Evolutionary conservation across 139 green algal species (phyloP).

Genomic region (Auxenochlorella protothecoides): DNA sequence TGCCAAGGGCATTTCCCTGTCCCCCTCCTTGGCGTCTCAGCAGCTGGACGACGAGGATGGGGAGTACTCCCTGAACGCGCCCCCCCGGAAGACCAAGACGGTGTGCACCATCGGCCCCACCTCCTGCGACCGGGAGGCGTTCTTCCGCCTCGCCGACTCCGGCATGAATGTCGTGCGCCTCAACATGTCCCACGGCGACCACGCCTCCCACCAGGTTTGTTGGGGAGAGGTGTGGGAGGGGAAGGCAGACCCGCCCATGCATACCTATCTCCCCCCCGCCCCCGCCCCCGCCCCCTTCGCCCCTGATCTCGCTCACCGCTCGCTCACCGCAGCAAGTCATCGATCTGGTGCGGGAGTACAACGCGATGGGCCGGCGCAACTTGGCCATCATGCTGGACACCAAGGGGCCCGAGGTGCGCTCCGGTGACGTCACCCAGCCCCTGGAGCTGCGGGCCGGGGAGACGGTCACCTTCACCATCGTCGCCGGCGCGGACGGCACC

Average conservation of each 20-base stretch:
- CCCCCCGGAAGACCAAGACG: constrained; percentile 46
- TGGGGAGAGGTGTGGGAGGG: neutral
- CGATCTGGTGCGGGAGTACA: constrained; percentile 69
- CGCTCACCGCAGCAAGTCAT: constrained; percentile 36
- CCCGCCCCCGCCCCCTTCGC: neutral
- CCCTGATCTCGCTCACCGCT: neutral
- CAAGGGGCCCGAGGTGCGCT: constrained; percentile 71
- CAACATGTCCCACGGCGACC: constrained; percentile 75
- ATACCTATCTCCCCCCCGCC: neutral
- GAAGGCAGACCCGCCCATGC: neutral
- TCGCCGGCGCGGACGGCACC: constrained; percentile 42
- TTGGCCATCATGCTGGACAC: constrained; percentile 74
- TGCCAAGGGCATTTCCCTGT: neutral
- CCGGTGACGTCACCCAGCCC: constrained; percentile 59
- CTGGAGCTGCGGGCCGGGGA: constrained; percentile 50
- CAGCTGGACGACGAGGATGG: too few species aligned
- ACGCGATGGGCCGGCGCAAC: constrained; percentile 35
- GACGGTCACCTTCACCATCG: constrained; percentile 55
- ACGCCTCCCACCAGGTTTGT: constrained; percentile 47
- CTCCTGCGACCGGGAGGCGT: constrained; percentile 36
- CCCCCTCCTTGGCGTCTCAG: neutral
- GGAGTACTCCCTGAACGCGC: neutral
- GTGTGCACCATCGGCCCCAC: constrained; percentile 71
- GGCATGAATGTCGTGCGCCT: constrained; percentile 67
- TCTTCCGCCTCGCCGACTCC: constrained; percentile 55